Evolutionary conservation across 768 basidiomycete genomes (phyloP), one percentile per base, ranked within the genome.

Genomic region (Leccinum truebloodii): DNA sequence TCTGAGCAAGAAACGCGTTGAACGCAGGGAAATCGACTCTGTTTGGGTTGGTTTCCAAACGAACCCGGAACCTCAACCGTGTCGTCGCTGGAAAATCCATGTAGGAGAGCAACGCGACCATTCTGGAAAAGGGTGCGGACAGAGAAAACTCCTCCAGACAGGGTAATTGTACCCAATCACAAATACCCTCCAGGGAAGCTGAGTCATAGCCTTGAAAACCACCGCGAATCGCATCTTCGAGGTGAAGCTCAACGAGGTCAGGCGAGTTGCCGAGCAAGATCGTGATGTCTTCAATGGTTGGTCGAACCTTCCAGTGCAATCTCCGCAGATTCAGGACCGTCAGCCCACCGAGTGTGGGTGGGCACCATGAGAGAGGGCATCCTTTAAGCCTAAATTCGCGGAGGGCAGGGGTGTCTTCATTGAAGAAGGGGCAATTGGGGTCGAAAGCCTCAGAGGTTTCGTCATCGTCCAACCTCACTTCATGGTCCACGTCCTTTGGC

Each of bases 141-240:
- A 57, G 4, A 24, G 35, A 20, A 26, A 57, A 22, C 24, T 37
- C 3, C 26, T 34, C 13, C 4, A 57, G 54, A 14, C 26, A 13
- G 24, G 57, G 57, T 57, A 56, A 20, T 9, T 56, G 34, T 28
- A 57, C 54, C 4, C 35, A n/a, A n/a, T 10, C 54, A 26, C n/a
- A 6, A 4, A 1, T 3, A 34, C 32, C 1, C 1, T 24, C 54
- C n/a, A 57, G 54, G 16, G 13, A n/a, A 26, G 35, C 26, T 6
- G 54, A 14, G 54, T 57, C 26, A 20, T 28, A 46, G 44, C 3
- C n/a, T 20, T 4, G 1, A n/a, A 20, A n/a, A 20, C 54, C 26
- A 20, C 26, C 34, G 5, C 34, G 57, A 37, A 57, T 57, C 13
- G 54, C 34, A 13, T 37, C 4, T 2, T 57, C 24, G 18, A 57